Evolutionary conservation across 2,329 filamentous ascomycete species (phyloP).

Genomic region (Alternaria triticimaculans): DNA sequence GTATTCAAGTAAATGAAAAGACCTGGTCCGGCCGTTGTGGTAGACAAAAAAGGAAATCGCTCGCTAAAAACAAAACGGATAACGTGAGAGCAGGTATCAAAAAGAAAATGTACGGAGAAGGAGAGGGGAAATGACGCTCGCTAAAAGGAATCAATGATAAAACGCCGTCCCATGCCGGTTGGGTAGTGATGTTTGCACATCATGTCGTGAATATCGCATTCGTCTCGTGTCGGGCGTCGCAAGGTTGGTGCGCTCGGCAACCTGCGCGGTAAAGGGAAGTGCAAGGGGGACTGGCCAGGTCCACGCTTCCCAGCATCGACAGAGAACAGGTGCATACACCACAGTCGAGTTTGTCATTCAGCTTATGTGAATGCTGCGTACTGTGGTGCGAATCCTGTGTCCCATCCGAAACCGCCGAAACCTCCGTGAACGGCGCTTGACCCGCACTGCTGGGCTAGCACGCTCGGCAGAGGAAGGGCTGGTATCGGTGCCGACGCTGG

Average conservation of each 20-base stretch:
- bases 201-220: conserved; percentile 53
- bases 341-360: conserved; percentile 25
- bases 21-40: conserved; percentile 46
- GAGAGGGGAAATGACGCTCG: conserved; percentile 46
- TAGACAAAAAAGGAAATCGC: conserved; percentile 43
- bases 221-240: conserved; percentile 52
- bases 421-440: conserved; percentile 67
- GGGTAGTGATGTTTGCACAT: conserved; percentile 52
- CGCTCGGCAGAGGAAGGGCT: conserved; percentile 81
- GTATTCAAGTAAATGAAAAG: conserved; percentile 44
- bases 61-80: conserved; percentile 52
- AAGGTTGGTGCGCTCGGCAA: conserved; percentile 50
- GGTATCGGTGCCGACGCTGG: conserved; percentile 76
- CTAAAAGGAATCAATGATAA: conserved; percentile 53
- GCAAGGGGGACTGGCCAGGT: conserved; percentile 51
- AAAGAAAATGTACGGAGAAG: conserved; percentile 45
- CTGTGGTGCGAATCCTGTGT: conserved; percentile 77
- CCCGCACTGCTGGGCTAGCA: conserved; percentile 83
- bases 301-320: conserved; percentile 47
- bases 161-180: conserved; percentile 63
- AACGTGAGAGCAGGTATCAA: conserved; percentile 52
- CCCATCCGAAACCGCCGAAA: conserved; percentile 83
- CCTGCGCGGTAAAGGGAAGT: conserved; percentile 33
- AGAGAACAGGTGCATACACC: conserved; percentile 28
- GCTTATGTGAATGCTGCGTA: conserved; percentile 81